Evolutionary conservation across 2,329 filamentous ascomycete genomes (phyloP), one percentile per base, ranked within the genome.

Genomic region (Pseudogymnoascus sp.): DNA sequence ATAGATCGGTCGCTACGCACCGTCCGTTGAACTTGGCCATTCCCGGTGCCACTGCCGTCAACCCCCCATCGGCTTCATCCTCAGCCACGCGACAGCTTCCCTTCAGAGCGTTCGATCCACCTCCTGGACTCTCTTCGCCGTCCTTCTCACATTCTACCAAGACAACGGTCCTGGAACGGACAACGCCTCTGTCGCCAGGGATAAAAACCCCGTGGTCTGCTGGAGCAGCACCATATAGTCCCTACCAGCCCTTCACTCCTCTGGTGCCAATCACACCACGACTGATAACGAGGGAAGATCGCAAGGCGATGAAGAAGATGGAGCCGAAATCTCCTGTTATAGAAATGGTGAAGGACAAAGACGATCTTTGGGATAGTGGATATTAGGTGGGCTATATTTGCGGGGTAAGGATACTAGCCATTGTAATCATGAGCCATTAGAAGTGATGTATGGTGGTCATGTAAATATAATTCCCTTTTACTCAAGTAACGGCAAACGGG

Each of bases 241-340:
- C 89, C 0, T 92, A 92, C 66, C 89, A 92, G 75, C 89, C 89
- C 0, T 89, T 85, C 69, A 88, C 85, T 5, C 87, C 88, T 1
- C 77, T 89, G 55, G 80, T 90, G 57, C 89, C 89, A 1, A 82
- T 92, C 56, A 91, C 89, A 28, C 88, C 89, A n/a, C 83, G 82
- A 18, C 74, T 92, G 52, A 83, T 89, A 13, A 89, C 84, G 21
- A 83, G 79, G 71, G 81, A 82, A 63, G 88, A 92, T 68, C 75
- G 87, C 26, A 90, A 86, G 78, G 77, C 80, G 70, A 84, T 83
- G 78, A 82, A 77, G 76, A 83, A 79, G 69, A 72, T 84, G 69
- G 78, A 84, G 65, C 82, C 82, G 61, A 83, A 83, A 74, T 84
- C 82, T 57, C 84, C 83, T 3, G 82, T 82, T 0, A 65, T 81